Evolutionary conservation across 2,329 filamentous ascomycete genomes (phyloP), one percentile per base, ranked within the genome.

Genomic region (Ciborinia camelliae): DNA sequence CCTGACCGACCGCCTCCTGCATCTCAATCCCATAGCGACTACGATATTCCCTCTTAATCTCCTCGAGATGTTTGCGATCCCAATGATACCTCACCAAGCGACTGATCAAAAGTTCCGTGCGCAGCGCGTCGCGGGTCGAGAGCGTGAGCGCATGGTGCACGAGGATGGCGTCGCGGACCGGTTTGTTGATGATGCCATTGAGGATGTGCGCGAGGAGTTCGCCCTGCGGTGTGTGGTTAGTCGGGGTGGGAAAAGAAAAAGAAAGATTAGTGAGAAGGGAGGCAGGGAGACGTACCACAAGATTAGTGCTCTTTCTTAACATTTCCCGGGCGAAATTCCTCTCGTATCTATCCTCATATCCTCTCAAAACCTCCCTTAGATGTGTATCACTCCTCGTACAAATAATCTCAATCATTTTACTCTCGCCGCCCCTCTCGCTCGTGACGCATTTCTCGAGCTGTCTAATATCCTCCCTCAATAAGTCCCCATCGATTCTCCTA

Each of bases 161-260:
- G 3, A 98, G 87, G 45, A 97, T 84, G 3, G 94, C 92, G 76
- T 98, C 95, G 63, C 95, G 91, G 68, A 96, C 92, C 7, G 95
- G 93, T 66, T 90, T 90, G 79, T 98, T 98, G 80, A 98, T 96
- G 65, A 96, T 88, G 73, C 95, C 95, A 78, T 98, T 97, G 73
- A 99, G 88, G 71, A 98, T 91, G 77, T 98, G 95, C 0, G 92
- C 91, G 45, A 98, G 86, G 26, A 96, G 87, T 79, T 99, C 95
- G 69, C 95, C 95, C 93, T 97, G 71, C 20, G 26, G 9, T 5
- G 20, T 23, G 9, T 10, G 3, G 28, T 41, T 35, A 39, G 52
- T 51, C 28, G 3, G 15, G 39, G 37, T 35, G 3, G 15, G 39
- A 41, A 39, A 59, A 48, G 35, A 45, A 37, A 61, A 43, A 32